A percentile compares a stretch with the other conserved stretches of the same genome.
phyloP scores from a whole-genome alignment of 163 green algal species.

The Scenedesmus sp. region DNA sequence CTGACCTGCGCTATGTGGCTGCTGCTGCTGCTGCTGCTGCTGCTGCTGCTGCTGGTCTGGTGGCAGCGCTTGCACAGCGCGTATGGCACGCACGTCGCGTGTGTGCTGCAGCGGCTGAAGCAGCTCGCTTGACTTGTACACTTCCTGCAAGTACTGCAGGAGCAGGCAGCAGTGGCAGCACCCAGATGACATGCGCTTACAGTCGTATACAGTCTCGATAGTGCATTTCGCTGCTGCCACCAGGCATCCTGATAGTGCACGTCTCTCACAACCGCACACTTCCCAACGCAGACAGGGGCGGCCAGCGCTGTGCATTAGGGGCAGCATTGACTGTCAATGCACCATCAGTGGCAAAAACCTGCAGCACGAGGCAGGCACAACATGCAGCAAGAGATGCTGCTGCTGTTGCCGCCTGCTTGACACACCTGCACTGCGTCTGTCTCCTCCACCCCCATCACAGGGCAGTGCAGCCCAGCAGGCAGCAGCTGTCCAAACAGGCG shows the following conservation, averaged over 20 bases:
- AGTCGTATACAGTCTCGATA: no score
- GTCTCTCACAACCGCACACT: no score
- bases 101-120: constrained; percentile 33
- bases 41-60: background rate
- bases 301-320: no score
- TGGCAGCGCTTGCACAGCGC: background rate
- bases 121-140: background rate
- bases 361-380: background rate
- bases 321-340: no score
- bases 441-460: constrained; percentile 14
- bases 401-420: background rate
- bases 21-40: constrained; percentile 14
- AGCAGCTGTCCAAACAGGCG: constrained; percentile 28
- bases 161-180: background rate
- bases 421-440: constrained; percentile 28
- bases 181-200: background rate
- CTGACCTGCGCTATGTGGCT: background rate
- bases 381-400: background rate
- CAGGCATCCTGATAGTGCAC: no score
- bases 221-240: no score
- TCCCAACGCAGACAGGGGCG: no score
- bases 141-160: constrained; percentile 7
- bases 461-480: background rate
- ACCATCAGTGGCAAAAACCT: no score
- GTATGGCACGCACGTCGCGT: constrained; percentile 22